A percentile compares a stretch with the other conserved stretches of the same genome.
phyloP scores from a whole-genome alignment of 2,329 filamentous ascomycete genomes.

The Cercospora beticola region DNA sequence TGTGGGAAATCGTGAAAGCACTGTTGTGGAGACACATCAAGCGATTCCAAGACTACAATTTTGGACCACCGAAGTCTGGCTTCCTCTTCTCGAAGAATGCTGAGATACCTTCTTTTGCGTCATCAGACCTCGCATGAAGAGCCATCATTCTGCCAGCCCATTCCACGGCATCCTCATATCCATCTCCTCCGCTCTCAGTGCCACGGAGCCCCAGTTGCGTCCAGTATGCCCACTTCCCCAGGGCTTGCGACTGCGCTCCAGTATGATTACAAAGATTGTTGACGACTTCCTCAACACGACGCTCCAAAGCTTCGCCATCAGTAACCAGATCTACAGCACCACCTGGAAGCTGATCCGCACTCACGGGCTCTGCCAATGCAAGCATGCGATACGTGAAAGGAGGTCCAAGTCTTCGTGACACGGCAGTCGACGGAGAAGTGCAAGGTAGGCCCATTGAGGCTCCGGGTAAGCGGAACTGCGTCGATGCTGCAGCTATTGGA shows the following conservation, averaged over 20 bases:
- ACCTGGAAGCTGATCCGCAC: slow-evolving; percentile 21
- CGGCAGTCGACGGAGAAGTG: slow-evolving; percentile 22
- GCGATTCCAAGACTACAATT: neutral
- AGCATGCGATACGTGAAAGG: slow-evolving; percentile 25
- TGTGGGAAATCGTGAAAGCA: neutral
- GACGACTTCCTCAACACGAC: slow-evolving; percentile 13
- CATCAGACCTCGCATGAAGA: slow-evolving; percentile 20
- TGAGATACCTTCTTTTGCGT: slow-evolving; percentile 21
- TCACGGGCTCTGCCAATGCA: slow-evolving; percentile 20
- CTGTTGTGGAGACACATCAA: neutral
- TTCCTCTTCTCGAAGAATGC: slow-evolving; percentile 21
- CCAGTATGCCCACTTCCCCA: slow-evolving; percentile 25
- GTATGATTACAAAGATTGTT: slow-evolving; percentile 13
- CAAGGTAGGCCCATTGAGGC: slow-evolving; percentile 23
- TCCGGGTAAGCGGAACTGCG: slow-evolving; percentile 22
- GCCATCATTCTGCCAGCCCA: slow-evolving; percentile 25
- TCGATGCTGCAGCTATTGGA: slow-evolving; percentile 20
- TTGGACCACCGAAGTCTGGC: slow-evolving; percentile 2
- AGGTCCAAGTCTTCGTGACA: slow-evolving; percentile 18
- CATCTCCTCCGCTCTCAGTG: slow-evolving; percentile 16
- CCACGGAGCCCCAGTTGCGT: slow-evolving; percentile 19
- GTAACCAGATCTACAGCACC: slow-evolving; percentile 23
- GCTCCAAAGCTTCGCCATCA: slow-evolving; percentile 19
- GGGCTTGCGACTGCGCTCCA: slow-evolving; percentile 21
- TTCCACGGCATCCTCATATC: slow-evolving; percentile 22